Evolutionary conservation across 2,329 filamentous ascomycete genomes (phyloP).

Genomic region (Aureobasidium sp.): DNA sequence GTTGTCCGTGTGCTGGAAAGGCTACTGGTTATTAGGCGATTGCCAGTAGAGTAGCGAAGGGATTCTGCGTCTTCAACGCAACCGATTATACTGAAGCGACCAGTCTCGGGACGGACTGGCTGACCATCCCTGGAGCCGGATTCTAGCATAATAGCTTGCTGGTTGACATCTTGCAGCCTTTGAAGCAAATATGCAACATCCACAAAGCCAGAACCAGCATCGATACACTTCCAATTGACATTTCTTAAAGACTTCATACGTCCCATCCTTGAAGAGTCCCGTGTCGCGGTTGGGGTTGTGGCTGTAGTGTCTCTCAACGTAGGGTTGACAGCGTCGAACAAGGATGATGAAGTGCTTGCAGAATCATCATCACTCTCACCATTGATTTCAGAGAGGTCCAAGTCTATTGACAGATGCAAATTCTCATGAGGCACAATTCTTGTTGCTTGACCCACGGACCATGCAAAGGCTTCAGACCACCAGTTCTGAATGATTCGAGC

Average conservation of each 20-base stretch:
- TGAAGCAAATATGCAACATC: conserved; percentile 34
- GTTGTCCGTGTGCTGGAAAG: not conserved
- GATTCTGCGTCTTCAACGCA: conserved; percentile 49
- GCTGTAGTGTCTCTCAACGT: conserved; percentile 1
- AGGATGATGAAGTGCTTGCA: conserved; percentile 9
- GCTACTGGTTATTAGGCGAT: not conserved
- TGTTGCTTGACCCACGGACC: not conserved
- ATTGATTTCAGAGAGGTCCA: not conserved
- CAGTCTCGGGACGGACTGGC: conserved; percentile 43
- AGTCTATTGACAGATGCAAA: not conserved
- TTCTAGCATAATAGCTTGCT: conserved; percentile 40
- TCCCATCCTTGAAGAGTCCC: conserved; percentile 8
- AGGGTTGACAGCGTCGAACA: conserved; percentile 13
- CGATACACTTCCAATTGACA: conserved; percentile 7
- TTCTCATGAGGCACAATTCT: not conserved
- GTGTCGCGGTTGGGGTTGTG: conserved; percentile 5
- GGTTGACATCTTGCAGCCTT: conserved; percentile 27
- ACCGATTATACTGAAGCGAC: conserved; percentile 68
- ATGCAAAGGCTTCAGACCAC: conserved; percentile 54
- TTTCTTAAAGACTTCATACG: not conserved
- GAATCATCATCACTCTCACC: not conserved
- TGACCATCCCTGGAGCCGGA: conserved; percentile 39
- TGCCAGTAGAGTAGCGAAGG: conserved; percentile 22
- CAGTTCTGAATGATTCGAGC: conserved; percentile 63
- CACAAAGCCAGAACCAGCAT: conserved; percentile 13